phyloP scores from a whole-genome alignment of 257 asterid species.

The Salvia rosmarinus region DNA sequence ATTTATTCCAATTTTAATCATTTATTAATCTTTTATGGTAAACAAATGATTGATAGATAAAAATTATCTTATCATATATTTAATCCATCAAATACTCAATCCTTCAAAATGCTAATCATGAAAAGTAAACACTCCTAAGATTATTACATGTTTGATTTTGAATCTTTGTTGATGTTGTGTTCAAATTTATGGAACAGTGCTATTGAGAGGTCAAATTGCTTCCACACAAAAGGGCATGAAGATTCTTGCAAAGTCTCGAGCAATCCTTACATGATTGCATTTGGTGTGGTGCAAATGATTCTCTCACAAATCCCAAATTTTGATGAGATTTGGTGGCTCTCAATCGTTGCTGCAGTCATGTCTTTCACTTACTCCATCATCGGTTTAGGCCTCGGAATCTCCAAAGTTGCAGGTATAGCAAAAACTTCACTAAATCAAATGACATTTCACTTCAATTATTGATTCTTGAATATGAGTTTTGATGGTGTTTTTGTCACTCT shows the following conservation, averaged over 20 bases:
- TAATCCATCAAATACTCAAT: too few relatives aligned
- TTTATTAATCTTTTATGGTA: too few relatives aligned
- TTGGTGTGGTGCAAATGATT: constrained; percentile 61
- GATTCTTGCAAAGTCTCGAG: constrained; percentile 49
- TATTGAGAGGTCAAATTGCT: constrained; percentile 47
- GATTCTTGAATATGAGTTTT: not conserved
- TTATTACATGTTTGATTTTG: not conserved
- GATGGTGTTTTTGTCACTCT: not conserved
- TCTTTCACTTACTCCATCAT: constrained; percentile 75
- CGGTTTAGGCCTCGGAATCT: constrained; percentile 81
- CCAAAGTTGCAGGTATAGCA: constrained; percentile 58
- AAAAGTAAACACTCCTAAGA: too few relatives aligned
- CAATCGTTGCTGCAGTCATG: constrained; percentile 79
- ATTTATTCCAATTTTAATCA: too few relatives aligned
- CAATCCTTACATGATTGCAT: constrained; percentile 69
- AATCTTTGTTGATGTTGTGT: not conserved
- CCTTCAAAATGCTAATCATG: too few relatives aligned
- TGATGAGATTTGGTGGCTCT: constrained; percentile 82
- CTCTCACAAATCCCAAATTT: constrained; percentile 85
- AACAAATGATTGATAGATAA: too few relatives aligned
- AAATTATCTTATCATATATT: too few relatives aligned
- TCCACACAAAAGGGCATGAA: constrained; percentile 43
- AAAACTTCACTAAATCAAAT: not conserved
- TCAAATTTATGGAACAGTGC: constrained; percentile 41
- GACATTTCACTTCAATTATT: not conserved